Base-by-base conservation (phyloP, 2,329 filamentous ascomycete species). In the Cryoendolithus antarcticus region DNA sequence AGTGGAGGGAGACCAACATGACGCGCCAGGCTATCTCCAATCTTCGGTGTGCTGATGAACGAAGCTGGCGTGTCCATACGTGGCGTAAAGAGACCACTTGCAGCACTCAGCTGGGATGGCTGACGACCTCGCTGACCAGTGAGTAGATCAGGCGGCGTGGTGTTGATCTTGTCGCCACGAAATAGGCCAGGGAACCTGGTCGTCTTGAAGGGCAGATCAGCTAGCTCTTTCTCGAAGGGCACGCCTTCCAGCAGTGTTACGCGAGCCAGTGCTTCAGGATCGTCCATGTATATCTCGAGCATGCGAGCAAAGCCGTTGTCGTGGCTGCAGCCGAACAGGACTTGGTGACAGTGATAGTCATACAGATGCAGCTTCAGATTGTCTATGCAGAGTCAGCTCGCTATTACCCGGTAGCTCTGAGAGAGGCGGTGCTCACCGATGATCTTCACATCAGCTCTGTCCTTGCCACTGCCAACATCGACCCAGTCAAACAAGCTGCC, bases 341-440 rank as follows among this genome's bases (percentile, higher is more conserved):
- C 67, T 40, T 75, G 72, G 38, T 71, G 72, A 51, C 75, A 79
- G 47, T 75, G 73, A 44, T 66, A 70, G 48, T 77, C 70, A 55
- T 70, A 63, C 37, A 75, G 58, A 53, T 70, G 66, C 35, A 73
- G 54, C 48, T 71, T 70, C 56, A 78, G 70, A 19, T 61, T 61
- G 46, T 72, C 72, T 74, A 45, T n/a, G n/a, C n/a, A n/a, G n/a
- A n/a, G n/a, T n/a, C n/a, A n/a, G n/a, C n/a, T n/a, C n/a, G n/a
- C n/a, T n/a, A n/a, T n/a, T n/a, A n/a, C n/a, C n/a, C n/a, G n/a
- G n/a, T n/a, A n/a, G n/a, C n/a, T n/a, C n/a, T n/a, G n/a, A n/a
- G n/a, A 12, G 12, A n/a, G 11, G n/a, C 7, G 24, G 7, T 32
- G 57, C 46, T 48, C 39, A 56, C 62, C 71, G 50, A 69, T 66